Percentiles rank a stretch among this genome's conserved stretches.
These are phyloP conservation scores for Strobilomyces echinocephalus DNA, from an alignment of 768 basidiomycete genomes.

Conservation along the genomic window DNA sequence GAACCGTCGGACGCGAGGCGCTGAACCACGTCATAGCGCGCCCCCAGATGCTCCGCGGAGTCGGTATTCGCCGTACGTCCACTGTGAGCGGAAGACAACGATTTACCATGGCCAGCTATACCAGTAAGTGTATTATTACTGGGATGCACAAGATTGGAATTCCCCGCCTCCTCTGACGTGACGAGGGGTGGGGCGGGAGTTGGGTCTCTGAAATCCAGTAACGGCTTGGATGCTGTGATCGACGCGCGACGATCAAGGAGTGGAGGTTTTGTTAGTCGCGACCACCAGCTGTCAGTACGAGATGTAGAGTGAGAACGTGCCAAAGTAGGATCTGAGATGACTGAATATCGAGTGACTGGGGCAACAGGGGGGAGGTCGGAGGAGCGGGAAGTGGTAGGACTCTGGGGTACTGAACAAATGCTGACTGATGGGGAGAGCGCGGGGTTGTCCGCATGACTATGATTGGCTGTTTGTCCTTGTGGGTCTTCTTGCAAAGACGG, in stretches of 20 bases:
- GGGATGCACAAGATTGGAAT: slow-evolving; percentile 14
- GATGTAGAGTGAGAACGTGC: slow-evolving; percentile 47
- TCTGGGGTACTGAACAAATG: slow-evolving; percentile 19
- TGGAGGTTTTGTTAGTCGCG: slow-evolving; percentile 61
- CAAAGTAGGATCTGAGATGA: slow-evolving; percentile 39
- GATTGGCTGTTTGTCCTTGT: slow-evolving; percentile 16
- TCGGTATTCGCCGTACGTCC: slow-evolving; percentile 65
- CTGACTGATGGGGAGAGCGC: slow-evolving; percentile 11
- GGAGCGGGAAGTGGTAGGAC: slow-evolving; percentile 19
- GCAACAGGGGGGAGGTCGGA: slow-evolving; percentile 28
- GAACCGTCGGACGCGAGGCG: slow-evolving; percentile 33
- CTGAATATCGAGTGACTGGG: slow-evolving; percentile 34
- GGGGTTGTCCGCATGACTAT: slow-evolving; percentile 26
- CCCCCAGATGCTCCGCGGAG: slow-evolving; percentile 60
- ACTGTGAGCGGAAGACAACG: slow-evolving; percentile 47
- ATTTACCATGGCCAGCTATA: slow-evolving; percentile 27
- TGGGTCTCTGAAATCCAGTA: slow-evolving; percentile 71
- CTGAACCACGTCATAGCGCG: slow-evolving; percentile 68
- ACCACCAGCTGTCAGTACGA: slow-evolving; percentile 76
- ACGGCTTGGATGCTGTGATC: slow-evolving; percentile 31
- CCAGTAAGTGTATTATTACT: slow-evolving; percentile 10
- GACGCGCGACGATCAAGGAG: slow-evolving; percentile 56
- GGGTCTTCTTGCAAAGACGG: slow-evolving; percentile 23
- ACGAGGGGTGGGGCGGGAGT: slow-evolving; percentile 66
- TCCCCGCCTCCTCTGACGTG: slow-evolving; percentile 47